Evolutionary conservation across 2,329 filamentous ascomycete genomes (phyloP), one percentile per base, ranked within the genome.

Genomic region (Penicillium sp.): DNA sequence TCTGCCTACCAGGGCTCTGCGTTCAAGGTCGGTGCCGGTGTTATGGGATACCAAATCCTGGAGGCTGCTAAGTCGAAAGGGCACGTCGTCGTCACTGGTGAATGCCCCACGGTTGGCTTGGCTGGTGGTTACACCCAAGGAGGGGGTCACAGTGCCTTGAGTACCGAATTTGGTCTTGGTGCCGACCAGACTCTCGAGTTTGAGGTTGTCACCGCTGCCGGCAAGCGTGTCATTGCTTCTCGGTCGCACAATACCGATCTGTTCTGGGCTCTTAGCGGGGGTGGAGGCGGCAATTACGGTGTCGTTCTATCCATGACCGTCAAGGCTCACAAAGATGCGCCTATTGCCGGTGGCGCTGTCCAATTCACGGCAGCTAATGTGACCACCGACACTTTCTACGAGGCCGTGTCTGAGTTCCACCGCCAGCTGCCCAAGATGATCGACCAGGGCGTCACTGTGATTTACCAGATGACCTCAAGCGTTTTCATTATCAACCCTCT

Each of bases 51-150:
- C 34, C 74, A 82, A 9, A 64, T 81, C 0, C 79, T 84, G 49
- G 64, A 74, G 1, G 70, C 73, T n/a, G 74, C 80, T 1, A 68
- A 77, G 45, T 64, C 71, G 8, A 62, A 75, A 55, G 76, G 78
- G 45, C 68, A 82, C 13, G 75, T 76, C 0, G 69, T 85, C 3
- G 79, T 87, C 0, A 80, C 78, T 0, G 84, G 84, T 5, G 77
- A 77, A 4, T 78, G 77, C 18, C 78, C 77, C 1, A 81, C 80
- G 0, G 83, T 87, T 9, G 84, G 83, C 7, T 60, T 84, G 3
- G 79, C 81, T 1, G 84, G 84, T 27, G 84, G 84, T 2, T 87
- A 81, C 59, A 78, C 75, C 6, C 81, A 84, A 64, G 84, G 83
- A 7, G 85, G 84, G 21, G 85, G 85, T 0, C 82, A 85, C 65